phyloP scores from a whole-genome alignment of 179 eudicot genomes.

The Vitellaria paradoxa region DNA sequence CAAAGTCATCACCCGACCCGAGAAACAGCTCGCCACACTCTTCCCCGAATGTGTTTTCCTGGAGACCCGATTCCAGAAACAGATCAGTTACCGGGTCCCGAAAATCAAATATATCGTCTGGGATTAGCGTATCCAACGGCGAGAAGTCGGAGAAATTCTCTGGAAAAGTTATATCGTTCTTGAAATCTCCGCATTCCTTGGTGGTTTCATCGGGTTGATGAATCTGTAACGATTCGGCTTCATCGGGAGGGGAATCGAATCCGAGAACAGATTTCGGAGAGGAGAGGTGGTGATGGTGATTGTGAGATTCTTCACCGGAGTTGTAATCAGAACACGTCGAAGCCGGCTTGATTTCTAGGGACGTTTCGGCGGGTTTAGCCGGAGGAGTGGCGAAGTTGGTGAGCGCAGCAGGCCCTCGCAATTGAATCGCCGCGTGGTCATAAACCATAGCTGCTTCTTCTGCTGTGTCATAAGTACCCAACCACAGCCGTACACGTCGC shows the following conservation, averaged over 20 bases:
- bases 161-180: slow-evolving; percentile 1
- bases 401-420: slow-evolving; percentile 86
- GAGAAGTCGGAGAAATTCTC: slow-evolving; percentile 28
- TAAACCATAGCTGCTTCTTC: slow-evolving; percentile 95
- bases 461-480: slow-evolving; percentile 87
- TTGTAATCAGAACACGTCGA: slow-evolving; percentile 31
- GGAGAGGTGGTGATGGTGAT: slow-evolving; percentile 16
- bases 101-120: slow-evolving; percentile 44
- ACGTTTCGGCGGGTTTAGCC: background rate
- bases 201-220: slow-evolving; percentile 10
- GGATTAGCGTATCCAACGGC: slow-evolving; percentile 33
- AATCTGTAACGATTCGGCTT: slow-evolving; percentile 19
- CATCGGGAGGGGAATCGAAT: slow-evolving; percentile 24
- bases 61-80: slow-evolving; percentile 32
- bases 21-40: slow-evolving; percentile 23
- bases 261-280: slow-evolving; percentile 80
- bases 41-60: slow-evolving; percentile 25
- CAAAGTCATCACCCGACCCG: slow-evolving; percentile 35
- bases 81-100: slow-evolving; percentile 40
- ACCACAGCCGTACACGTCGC: slow-evolving; percentile 75
- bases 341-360: slow-evolving; percentile 3
- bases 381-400: slow-evolving; percentile 60
- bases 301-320: slow-evolving; percentile 48
- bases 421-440: slow-evolving; percentile 82
- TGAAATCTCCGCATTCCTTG: background rate